Percentiles rank a stretch among this genome's conserved stretches.
Evolutionary conservation across 139 green algal species (phyloP).

Genomic region (Mychonastes homosphaera): DNA sequence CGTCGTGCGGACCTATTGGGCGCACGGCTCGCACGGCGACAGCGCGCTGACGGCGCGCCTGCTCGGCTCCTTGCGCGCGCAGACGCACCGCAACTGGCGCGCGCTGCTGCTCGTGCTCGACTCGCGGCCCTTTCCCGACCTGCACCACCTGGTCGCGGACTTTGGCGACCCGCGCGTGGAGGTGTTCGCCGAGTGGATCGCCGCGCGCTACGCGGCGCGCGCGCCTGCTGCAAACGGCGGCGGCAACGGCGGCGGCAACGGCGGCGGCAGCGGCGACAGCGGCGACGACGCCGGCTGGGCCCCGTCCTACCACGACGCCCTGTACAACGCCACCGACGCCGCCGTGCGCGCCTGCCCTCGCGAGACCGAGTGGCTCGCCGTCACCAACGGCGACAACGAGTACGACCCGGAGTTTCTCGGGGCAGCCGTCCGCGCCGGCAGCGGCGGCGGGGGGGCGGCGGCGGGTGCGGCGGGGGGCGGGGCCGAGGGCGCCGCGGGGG

Average conservation of each 20-base stretch:
- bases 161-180: constrained; percentile 47
- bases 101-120: constrained; percentile 63
- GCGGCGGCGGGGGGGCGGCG: no score
- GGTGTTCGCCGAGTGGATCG: constrained; percentile 66
- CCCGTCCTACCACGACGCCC: constrained; percentile 49
- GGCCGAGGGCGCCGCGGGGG: no score
- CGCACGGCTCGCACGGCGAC: constrained; percentile 38
- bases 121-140: constrained; percentile 48
- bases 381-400: constrained; percentile 77
- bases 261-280: no score
- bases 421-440: no score
- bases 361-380: constrained; percentile 54
- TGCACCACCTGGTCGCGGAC: constrained; percentile 49
- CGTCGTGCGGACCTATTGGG: constrained; percentile 60
- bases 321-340: constrained; percentile 77
- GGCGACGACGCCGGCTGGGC: constrained; percentile 37
- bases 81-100: constrained; percentile 43
- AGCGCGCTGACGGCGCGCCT: constrained; percentile 35
- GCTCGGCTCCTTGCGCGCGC: constrained; percentile 36
- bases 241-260: no score
- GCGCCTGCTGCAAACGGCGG: no score
- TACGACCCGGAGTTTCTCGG: constrained; percentile 50
- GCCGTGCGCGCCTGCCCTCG: constrained; percentile 54
- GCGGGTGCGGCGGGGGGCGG: no score
- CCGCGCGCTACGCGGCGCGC: constrained; percentile 13